Base-by-base conservation (phyloP, 176 grass and related monocot species). In the Bonia amplexicaulis region DNA sequence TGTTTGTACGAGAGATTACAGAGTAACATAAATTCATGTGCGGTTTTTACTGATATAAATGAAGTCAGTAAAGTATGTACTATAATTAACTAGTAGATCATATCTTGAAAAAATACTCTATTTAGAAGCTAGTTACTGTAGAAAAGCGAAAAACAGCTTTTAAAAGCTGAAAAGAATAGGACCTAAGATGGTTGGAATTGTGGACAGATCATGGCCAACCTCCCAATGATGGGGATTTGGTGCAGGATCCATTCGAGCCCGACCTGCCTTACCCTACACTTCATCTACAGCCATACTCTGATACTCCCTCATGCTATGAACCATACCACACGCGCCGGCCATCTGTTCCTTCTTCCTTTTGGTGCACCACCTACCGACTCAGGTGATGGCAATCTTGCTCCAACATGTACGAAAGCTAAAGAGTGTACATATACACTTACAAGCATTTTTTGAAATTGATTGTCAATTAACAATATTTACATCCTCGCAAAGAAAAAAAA, bases 261-360 rank as follows among this genome's bases (percentile, higher is more conserved):
- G 74, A 52, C 66, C 39, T 87, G 89, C 84, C 89, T 90, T 90
- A 22, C 4, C 51, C 80, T 69, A 49, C 74, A 90, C 89, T 90
- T 78, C 67, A 87, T 74, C 68, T 67, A 52, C 74, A 83, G 22
- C 73, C 59, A 90, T 82, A 74, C 77, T 80, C 65, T 31, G 31
- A 31, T 31, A 31, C 31, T 31, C 31, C 31, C 77, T 55, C 19
- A 20, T 51, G 6, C 1, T 65, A 73, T 20, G 68, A 48, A 35
- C 63, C 45, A 85, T 37, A 6, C 46, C 48, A 14, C 68, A 87
- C 74, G 80, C 66, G 74, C 42, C 54, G 54, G 7, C 54, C 59
- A 79, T 83, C 14, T 49, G n/a, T 72, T 53, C 63, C 41, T 73
- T 7, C 75, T 66, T 53, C 26, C 58, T 67, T 59, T 68, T 68